Percentiles rank a stretch among this genome's conserved stretches.
These are phyloP conservation scores for Knufia petricola DNA, from an alignment of 2,329 filamentous ascomycete species.

Conservation along the genomic window DNA sequence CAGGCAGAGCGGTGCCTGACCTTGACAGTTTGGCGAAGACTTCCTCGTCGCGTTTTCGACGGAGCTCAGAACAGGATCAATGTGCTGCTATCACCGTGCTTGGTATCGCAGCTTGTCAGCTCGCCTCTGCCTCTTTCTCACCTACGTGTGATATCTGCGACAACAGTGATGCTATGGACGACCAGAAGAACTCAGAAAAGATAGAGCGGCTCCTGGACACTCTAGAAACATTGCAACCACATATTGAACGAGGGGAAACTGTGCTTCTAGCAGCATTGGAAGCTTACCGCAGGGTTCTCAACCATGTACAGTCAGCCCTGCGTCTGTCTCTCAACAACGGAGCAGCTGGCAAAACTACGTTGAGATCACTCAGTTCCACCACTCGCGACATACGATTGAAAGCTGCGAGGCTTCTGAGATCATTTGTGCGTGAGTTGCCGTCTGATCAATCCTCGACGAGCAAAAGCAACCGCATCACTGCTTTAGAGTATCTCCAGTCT, in stretches of 20 bases:
- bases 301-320: slow-evolving; percentile 51
- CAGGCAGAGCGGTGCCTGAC: slow-evolving; percentile 26
- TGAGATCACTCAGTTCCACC: slow-evolving; percentile 74
- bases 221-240: slow-evolving; percentile 34
- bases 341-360: slow-evolving; percentile 64
- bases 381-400: slow-evolving; percentile 74
- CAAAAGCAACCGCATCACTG: slow-evolving; percentile 57
- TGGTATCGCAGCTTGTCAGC: slow-evolving; percentile 48
- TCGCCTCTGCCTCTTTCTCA: slow-evolving; percentile 9
- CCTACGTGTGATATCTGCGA: slow-evolving; percentile 31
- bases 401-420: slow-evolving; percentile 58
- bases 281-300: slow-evolving; percentile 57
- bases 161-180: slow-evolving; percentile 20
- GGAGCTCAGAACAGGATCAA: slow-evolving; percentile 40
- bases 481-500: slow-evolving; percentile 60
- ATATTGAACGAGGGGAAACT: slow-evolving; percentile 42
- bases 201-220: slow-evolving; percentile 33
- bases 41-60: slow-evolving; percentile 37
- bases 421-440: slow-evolving; percentile 48
- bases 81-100: slow-evolving; percentile 47
- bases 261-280: slow-evolving; percentile 63
- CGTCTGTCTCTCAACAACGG: slow-evolving; percentile 61
- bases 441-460: slow-evolving; percentile 40
- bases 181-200: slow-evolving; percentile 12
- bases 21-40: slow-evolving; percentile 34